These are phyloP conservation scores for Ganoderma multipileum DNA, from an alignment of 1,284 basidiomycete species.

Conservation along the genomic window DNA sequence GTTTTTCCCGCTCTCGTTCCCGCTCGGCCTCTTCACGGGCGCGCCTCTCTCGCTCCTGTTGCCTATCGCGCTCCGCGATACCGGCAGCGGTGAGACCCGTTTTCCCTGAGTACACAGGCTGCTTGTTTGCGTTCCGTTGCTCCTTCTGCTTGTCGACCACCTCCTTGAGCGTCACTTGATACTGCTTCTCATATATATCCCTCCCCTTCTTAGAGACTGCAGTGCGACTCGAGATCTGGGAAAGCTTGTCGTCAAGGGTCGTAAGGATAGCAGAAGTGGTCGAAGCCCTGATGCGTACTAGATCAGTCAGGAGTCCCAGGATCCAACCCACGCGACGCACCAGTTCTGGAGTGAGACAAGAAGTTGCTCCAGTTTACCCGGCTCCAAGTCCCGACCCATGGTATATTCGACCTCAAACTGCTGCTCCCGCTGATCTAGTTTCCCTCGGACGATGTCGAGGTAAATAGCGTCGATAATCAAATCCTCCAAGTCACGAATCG, in stretches of 20 bases:
- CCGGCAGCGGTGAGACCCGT: slow-evolving; percentile 38
- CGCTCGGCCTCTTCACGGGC: slow-evolving; percentile 29
- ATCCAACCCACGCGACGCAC: slow-evolving; percentile 50
- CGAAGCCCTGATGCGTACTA: slow-evolving; percentile 59
- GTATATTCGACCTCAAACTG: slow-evolving; percentile 91
- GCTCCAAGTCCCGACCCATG: slow-evolving; percentile 86
- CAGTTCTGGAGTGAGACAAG: slow-evolving; percentile 73
- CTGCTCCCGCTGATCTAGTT: slow-evolving; percentile 89
- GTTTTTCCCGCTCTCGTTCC: slow-evolving; percentile 40
- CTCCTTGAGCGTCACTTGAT: slow-evolving; percentile 61
- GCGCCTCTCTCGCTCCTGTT: slow-evolving; percentile 28
- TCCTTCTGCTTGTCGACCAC: slow-evolving; percentile 59
- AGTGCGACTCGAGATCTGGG: slow-evolving; percentile 49
- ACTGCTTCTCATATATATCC: slow-evolving; percentile 49
- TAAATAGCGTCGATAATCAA: slow-evolving; percentile 96
- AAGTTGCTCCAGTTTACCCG: slow-evolving; percentile 67
- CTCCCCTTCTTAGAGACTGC: slow-evolving; percentile 44
- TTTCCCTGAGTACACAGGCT: slow-evolving; percentile 21
- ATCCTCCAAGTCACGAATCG: slow-evolving; percentile 89
- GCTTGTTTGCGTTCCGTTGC: slow-evolving; percentile 31
- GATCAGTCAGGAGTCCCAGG: neutral
- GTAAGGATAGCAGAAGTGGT: slow-evolving; percentile 70
- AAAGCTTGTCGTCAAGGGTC: slow-evolving; percentile 64
- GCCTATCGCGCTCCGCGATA: slow-evolving; percentile 24
- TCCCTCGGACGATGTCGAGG: slow-evolving; percentile 85